Evolutionary conservation across 139 green algal genomes (phyloP).

Genomic region (Chlorella sp.): DNA sequence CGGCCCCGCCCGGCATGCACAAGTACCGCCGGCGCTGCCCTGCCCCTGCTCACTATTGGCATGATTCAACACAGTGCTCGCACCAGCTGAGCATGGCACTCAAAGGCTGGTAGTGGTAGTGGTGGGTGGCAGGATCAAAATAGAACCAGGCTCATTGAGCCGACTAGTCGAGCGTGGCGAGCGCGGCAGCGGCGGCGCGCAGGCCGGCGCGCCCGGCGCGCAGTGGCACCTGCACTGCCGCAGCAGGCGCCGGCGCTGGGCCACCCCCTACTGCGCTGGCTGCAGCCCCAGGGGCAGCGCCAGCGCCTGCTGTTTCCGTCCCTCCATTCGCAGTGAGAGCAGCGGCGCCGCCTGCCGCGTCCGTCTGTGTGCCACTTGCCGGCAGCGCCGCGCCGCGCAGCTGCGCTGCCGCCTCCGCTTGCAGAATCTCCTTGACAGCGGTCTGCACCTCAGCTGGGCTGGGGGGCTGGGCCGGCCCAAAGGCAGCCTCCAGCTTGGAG

Average conservation of each 20-base stretch:
- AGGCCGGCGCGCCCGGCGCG: background rate
- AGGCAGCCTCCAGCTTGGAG: constrained; percentile 21
- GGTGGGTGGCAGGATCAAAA: background rate
- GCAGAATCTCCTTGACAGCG: constrained; percentile 39
- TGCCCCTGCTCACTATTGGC: too few relatives aligned
- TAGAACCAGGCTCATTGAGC: background rate
- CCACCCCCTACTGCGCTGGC: background rate
- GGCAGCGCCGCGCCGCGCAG: too few relatives aligned
- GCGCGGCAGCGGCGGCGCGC: constrained; percentile 4
- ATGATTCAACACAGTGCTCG: too few relatives aligned
- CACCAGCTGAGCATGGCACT: too few relatives aligned
- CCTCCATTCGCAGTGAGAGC: background rate
- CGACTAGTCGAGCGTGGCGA: background rate
- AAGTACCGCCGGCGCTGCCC: too few relatives aligned
- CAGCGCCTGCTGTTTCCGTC: background rate
- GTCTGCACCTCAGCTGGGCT: constrained; percentile 15
- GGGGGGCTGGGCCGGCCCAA: constrained; percentile 20
- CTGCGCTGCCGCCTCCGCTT: background rate
- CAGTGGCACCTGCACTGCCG: background rate
- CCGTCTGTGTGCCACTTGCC: background rate
- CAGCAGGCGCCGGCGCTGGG: background rate
- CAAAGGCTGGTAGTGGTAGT: too few relatives aligned
- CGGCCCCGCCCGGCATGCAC: too few relatives aligned
- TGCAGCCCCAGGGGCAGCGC: background rate
- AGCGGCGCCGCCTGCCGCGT: background rate